Evolutionary conservation across 2,329 filamentous ascomycete species (phyloP), one percentile per base, ranked within the genome.

Genomic region (Claviceps arundinis): DNA sequence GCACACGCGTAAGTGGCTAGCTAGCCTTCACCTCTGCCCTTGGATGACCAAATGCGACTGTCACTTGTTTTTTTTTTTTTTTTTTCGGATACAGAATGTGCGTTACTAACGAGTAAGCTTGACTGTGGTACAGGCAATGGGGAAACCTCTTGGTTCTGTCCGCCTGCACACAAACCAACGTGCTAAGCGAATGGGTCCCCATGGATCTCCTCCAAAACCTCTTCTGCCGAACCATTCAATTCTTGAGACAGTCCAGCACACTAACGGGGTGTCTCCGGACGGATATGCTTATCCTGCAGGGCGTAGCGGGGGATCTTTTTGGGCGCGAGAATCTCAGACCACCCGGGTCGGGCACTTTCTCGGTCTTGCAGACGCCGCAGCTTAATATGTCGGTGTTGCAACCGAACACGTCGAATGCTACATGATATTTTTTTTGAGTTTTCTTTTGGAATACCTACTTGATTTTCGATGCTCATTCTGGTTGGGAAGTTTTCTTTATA

Each of bases 81-180:
- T 4, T 34, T 22, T 22, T 22, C 4, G 9, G 30, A 11, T 11
- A 11, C 9, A 34, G 19, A 19, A 34, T 13, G 11, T 38, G 38
- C 16, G 7, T 4, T 22, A 24, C 46, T 47, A n/a, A 47, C n/a
- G 17, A 37, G 13, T 24, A 17, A 7, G 9, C 22, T 11, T 34
- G n/a, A 3, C 26, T 37, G 1, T 19, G 22, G 17, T 34, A 5
- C 56, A 95, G 90, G 5, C 93, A 98, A 88, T 98, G 94, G 73
- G 91, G 93, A 54, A 97, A 97, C 64, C 80, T 96, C 62, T 74
- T 97, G 48, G 88, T 94, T n/a, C 78, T 98, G 2, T 82, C 87
- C 26, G 89, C 91, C 1, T 86, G 85, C 3, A 90, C 82, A 67
- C 78, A 76, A 56, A 86, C 91, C 47, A 76, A 73, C 4, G 69